Conservation (phyloP, 2,329 filamentous ascomycete species). For the Fusarium proliferatum region DNA sequence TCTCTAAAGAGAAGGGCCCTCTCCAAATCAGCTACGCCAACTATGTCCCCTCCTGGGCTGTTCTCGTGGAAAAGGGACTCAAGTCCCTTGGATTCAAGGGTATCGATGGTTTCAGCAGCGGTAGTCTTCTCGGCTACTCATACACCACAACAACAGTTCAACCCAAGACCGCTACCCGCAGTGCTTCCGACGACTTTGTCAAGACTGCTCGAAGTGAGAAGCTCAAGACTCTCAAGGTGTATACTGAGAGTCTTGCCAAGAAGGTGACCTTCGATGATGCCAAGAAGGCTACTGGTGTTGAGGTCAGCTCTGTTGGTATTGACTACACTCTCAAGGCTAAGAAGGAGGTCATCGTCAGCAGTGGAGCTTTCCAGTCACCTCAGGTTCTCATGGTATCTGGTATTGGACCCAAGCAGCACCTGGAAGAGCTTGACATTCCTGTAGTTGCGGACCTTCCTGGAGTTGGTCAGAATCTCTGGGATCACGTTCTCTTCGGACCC, state of each 20-base stretch:
- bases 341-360: constrained; percentile 36
- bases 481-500: constrained; percentile 35
- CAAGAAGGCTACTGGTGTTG: constrained; percentile 55
- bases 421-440: constrained; percentile 22
- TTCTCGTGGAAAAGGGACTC: constrained; percentile 40
- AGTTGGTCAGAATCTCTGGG: constrained; percentile 39
- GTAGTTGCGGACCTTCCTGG: constrained; percentile 28
- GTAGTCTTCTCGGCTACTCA: constrained; percentile 41
- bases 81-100: constrained; percentile 43
- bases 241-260: constrained; percentile 55
- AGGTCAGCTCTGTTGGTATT: constrained; percentile 25
- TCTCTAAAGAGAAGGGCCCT: constrained; percentile 39
- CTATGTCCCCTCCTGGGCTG: constrained; percentile 39
- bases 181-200: constrained; percentile 44
- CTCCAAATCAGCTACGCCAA: constrained; percentile 45
- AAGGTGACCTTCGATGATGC: constrained; percentile 56
- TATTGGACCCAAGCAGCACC: constrained; percentile 20
- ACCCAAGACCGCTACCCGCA: constrained; percentile 38
- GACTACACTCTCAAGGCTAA: constrained; percentile 30
- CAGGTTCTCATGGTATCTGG: constrained; percentile 41
- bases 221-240: constrained; percentile 53
- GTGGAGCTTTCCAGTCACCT: constrained; percentile 33
- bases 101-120: constrained; percentile 37
- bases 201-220: constrained; percentile 41
- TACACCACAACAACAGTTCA: constrained; percentile 38